Conservation (phyloP, 768 basidiomycete genomes). For the Podaxis sp. region DNA sequence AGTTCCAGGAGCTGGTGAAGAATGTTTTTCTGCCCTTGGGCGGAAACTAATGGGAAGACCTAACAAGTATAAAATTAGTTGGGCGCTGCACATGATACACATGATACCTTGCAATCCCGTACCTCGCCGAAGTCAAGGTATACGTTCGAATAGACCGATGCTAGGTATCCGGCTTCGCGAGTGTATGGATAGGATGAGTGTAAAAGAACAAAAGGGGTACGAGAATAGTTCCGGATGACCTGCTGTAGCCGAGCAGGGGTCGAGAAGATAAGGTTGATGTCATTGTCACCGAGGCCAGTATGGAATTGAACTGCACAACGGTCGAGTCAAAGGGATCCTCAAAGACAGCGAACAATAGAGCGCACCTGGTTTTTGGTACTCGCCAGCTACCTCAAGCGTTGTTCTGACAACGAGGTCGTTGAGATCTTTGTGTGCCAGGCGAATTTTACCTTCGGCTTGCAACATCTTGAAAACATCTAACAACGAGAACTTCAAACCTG, state of each 20-base stretch:
- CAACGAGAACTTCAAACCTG: constrained; percentile 30
- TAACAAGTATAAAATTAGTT: constrained; percentile 16
- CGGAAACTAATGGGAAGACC: constrained; percentile 68
- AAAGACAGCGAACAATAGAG: neutral
- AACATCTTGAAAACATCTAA: constrained; percentile 31
- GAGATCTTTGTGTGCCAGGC: constrained; percentile 57
- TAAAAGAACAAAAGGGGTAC: constrained; percentile 62
- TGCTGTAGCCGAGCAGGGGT: constrained; percentile 70
- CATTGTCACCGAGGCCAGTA: constrained; percentile 77
- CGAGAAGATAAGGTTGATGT: constrained; percentile 54
- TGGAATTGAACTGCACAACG: constrained; percentile 71
- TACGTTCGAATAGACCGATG: constrained; percentile 70
- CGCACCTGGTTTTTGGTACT: constrained; percentile 59
- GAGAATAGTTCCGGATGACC: constrained; percentile 60
- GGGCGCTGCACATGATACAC: too few relatives aligned
- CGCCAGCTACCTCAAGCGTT: constrained; percentile 50
- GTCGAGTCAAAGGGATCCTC: neutral
- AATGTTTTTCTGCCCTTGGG: constrained; percentile 56
- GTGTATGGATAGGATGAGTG: constrained; percentile 80
- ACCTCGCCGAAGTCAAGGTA: constrained; percentile 80
- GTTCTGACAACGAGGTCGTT: constrained; percentile 67
- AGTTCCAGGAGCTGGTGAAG: constrained; percentile 68
- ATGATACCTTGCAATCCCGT: neutral
- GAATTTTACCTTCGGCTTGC: constrained; percentile 36
- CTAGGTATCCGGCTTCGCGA: constrained; percentile 75